Conservation (phyloP, 179 eudicot genomes). For the Spergularia azorica region DNA sequence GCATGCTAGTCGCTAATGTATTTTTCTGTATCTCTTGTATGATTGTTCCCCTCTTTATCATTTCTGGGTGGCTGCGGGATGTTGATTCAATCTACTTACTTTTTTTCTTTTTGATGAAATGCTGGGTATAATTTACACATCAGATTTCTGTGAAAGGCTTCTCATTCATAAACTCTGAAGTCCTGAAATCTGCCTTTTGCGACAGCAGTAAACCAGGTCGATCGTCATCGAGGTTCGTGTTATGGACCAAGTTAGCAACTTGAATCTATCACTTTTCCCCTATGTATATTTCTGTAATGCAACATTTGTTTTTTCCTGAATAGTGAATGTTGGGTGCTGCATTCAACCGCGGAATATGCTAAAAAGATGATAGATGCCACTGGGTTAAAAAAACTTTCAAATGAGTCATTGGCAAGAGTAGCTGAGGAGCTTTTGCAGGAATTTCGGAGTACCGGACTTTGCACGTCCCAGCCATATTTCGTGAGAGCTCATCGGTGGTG, state of each 20-base stretch:
- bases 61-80: no score
- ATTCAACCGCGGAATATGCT: slow-evolving; percentile 83
- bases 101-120: neutral
- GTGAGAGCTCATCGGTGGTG: slow-evolving; percentile 96
- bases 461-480: slow-evolving; percentile 69
- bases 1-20: neutral
- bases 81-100: no score
- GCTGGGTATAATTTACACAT: neutral
- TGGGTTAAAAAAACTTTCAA: slow-evolving; percentile 75
- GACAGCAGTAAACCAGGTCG: slow-evolving; percentile 97
- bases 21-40: neutral
- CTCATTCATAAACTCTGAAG: slow-evolving; percentile 64
- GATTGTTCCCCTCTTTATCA: neutral
- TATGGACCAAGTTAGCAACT: slow-evolving; percentile 7
- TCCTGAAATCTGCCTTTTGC: slow-evolving; percentile 72
- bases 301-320: slow-evolving; percentile 10
- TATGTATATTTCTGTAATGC: neutral
- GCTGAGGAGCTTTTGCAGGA: slow-evolving; percentile 78
- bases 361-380: slow-evolving; percentile 54
- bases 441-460: slow-evolving; percentile 62
- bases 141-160: slow-evolving; percentile 76
- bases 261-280: neutral
- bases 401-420: slow-evolving; percentile 49
- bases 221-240: slow-evolving; percentile 54
- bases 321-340: slow-evolving; percentile 91